These are phyloP conservation scores for Saturnispora diversa DNA, from an alignment of 805 yeast genomes.

Conservation along the genomic window DNA sequence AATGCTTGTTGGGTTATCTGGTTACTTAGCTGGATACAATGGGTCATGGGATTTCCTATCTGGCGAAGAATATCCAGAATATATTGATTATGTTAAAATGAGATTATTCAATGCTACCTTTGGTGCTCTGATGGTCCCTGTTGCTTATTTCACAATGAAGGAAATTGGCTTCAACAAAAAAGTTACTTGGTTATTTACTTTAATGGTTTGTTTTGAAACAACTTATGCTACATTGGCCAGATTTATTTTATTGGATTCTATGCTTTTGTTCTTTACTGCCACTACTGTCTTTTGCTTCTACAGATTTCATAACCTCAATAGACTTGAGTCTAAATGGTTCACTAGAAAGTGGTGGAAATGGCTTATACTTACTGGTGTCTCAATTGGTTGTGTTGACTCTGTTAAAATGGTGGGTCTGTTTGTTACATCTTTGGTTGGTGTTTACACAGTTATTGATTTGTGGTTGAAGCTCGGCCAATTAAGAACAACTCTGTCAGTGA, in stretches of 20 bases:
- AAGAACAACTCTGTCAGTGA: slow-evolving; percentile 26
- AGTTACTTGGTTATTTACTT: slow-evolving; percentile 68
- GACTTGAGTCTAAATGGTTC: slow-evolving; percentile 40
- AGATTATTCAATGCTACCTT: slow-evolving; percentile 80
- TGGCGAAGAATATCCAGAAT: slow-evolving; percentile 67
- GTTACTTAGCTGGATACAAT: slow-evolving; percentile 47
- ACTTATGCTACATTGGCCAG: slow-evolving; percentile 80
- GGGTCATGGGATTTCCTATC: slow-evolving; percentile 88
- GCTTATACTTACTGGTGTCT: slow-evolving; percentile 75
- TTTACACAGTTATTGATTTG: slow-evolving; percentile 80
- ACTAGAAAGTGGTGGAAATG: slow-evolving; percentile 89
- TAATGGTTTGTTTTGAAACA: slow-evolving; percentile 76
- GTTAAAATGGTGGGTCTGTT: slow-evolving; percentile 97
- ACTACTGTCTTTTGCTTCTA: slow-evolving; percentile 69
- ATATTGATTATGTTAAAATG: slow-evolving; percentile 76
- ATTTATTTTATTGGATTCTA: slow-evolving; percentile 86
- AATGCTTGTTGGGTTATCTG: slow-evolving; percentile 82
- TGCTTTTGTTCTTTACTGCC: slow-evolving; percentile 81
- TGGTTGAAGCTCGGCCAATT: slow-evolving; percentile 82
- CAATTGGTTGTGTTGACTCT: slow-evolving; percentile 84
- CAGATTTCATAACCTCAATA: slow-evolving; percentile 58
- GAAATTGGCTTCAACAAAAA: slow-evolving; percentile 63
- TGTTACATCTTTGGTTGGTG: slow-evolving; percentile 81
- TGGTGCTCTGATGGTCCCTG: slow-evolving; percentile 76
- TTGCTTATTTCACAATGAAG: slow-evolving; percentile 76